Conservation (phyloP, 108 stramenopile genomes). For the Skeletonema tropicum region DNA sequence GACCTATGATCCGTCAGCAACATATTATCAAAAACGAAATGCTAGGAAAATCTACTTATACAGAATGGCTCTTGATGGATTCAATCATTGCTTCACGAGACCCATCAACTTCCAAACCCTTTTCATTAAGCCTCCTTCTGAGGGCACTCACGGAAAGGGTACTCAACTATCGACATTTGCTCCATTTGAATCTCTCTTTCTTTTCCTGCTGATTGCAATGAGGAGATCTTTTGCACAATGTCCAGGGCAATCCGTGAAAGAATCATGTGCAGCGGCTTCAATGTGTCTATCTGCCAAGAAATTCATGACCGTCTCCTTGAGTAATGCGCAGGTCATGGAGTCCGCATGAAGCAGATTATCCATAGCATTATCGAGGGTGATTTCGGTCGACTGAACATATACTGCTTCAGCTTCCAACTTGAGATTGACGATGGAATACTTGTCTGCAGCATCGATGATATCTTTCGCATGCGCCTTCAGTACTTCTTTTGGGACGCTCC, state of each 20-base stretch:
- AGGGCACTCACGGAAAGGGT: constrained; percentile 1
- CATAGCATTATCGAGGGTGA: neutral
- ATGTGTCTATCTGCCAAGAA: constrained; percentile 10
- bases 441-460: no score
- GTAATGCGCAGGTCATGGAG: neutral
- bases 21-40: no score
- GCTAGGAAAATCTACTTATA: no score
- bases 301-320: constrained; percentile 22
- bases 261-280: neutral
- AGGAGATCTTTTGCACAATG: neutral
- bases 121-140: constrained; percentile 1
- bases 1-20: no score
- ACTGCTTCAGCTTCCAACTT: constrained; percentile 11
- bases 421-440: no score
- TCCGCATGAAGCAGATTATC: constrained; percentile 8
- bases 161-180: neutral
- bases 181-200: neutral
- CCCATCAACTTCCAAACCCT: constrained; percentile 16
- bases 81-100: constrained; percentile 7
- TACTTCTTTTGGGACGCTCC: no score
- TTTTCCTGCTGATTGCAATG: neutral
- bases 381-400: neutral
- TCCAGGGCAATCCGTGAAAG: neutral
- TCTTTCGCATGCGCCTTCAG: no score
- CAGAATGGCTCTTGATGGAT: neutral